Base-by-base conservation (phyloP, 2,329 filamentous ascomycete genomes). In the Penicillium frequentans region DNA sequence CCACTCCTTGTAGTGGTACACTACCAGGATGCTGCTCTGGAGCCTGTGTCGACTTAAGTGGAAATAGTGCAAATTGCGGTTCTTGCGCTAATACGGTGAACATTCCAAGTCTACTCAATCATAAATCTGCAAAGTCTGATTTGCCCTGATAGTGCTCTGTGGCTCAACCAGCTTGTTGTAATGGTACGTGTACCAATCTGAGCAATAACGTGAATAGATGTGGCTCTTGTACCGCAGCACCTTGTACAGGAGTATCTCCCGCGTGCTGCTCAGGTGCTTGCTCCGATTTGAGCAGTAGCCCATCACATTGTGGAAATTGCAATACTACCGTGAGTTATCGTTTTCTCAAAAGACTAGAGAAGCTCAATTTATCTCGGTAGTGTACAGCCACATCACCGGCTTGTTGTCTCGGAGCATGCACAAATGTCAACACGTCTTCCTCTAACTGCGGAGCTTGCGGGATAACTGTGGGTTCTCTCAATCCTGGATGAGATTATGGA, bases 381-480 rank as follows among this genome's bases (percentile, higher is more conserved):
- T 50, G 48, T 19, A 14, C 48, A 13, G 4, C 23, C 3, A 3
- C 23, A 2, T 50, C 31, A 5, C 31, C 31, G 13, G 37, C 5
- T 31, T 52, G 49, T 33, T 52, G 49, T n/a, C 42, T n/a, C 16
- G 49, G 49, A 13, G 19, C 49, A 29, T 52, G 49, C 26, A 52
- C 49, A 11, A 44, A 44, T 44, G 1, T 52, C 10, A 52, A 44
- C 13, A 27, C 49, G 3, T 43, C 35, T 29, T 13, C 37, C 19
- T 26, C 35, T 13, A 43, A 44, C 21, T 52, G 49, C 29, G 49
- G 49, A 23, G 21, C 49, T 44, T 52, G 49, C 16, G 35, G 35
- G 3, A 27, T n/a, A 3, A 50, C 23, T 13, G 48, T 26, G 24
- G 6, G 24, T 26, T 26, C 24, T 7, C 5, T 7, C 6, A 7